A percentile compares a stretch with the other conserved stretches of the same genome.
phyloP scores from a whole-genome alignment of 192 early-diverging fungal genomes.

The Phycomyces nitens region DNA sequence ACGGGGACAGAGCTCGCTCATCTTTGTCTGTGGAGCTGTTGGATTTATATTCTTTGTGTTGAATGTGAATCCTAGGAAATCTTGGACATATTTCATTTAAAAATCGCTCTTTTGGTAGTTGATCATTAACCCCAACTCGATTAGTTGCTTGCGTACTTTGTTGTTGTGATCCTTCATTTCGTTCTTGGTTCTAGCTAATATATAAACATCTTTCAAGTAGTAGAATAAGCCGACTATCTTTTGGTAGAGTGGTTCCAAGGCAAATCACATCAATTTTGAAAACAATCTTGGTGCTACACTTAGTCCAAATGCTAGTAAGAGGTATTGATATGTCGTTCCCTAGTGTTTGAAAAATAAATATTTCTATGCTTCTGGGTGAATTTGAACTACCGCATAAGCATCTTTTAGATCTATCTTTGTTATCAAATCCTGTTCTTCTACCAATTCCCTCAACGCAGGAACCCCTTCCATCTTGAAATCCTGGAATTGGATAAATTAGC shows the following conservation, averaged over 20 bases:
- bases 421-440: slow-evolving; percentile 11
- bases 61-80: slow-evolving; percentile 14
- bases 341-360: slow-evolving; percentile 6
- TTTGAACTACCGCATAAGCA: background rate
- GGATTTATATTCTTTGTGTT: no score
- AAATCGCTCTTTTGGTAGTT: background rate
- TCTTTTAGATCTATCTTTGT: slow-evolving; percentile 7
- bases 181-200: background rate
- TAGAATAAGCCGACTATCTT: slow-evolving; percentile 2
- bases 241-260: background rate
- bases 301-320: no score
- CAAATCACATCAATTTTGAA: background rate
- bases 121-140: background rate
- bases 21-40: background rate
- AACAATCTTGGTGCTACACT: slow-evolving; percentile 7
- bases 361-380: background rate
- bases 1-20: no score
- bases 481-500: slow-evolving; percentile 1
- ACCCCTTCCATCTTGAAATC: slow-evolving; percentile 20
- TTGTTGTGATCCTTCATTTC: background rate
- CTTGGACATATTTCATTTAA: background rate
- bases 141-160: background rate
- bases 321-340: slow-evolving; percentile 8
- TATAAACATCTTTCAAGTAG: slow-evolving; percentile 6
- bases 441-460: slow-evolving; percentile 9